These are phyloP conservation scores for Rhizophora apiculata DNA, from an alignment of 345 rosid species.

Conservation along the genomic window DNA sequence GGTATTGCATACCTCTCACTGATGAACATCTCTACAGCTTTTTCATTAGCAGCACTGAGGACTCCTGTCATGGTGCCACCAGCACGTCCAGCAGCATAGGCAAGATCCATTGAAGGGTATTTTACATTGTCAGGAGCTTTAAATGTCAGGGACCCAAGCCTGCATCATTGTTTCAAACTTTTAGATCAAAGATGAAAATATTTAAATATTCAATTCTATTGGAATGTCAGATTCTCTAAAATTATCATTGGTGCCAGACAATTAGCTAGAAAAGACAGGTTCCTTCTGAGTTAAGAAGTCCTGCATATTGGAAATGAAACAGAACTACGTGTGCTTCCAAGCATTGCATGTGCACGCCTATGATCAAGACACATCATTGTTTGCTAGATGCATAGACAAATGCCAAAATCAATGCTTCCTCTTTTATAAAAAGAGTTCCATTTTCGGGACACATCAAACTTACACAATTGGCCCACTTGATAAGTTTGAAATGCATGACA, in stretches of 20 bases:
- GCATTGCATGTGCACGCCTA: not conserved
- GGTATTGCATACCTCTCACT: constrained; percentile 58
- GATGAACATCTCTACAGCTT: constrained; percentile 81
- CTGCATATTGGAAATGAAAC: not conserved
- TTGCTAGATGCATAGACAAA: not conserved
- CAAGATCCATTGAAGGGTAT: constrained; percentile 94
- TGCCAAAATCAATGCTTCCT: not conserved
- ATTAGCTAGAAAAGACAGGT: not conserved
- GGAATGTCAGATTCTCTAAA: too few relatives aligned
- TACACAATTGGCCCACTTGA: too few relatives aligned
- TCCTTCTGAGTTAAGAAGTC: not conserved
- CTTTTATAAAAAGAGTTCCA: too few relatives aligned
- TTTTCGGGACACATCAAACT: too few relatives aligned
- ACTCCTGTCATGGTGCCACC: constrained; percentile 99
- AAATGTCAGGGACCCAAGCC: constrained; percentile 89
- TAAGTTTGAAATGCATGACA: too few relatives aligned
- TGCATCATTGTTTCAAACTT: constrained; percentile 29
- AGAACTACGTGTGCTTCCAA: not conserved
- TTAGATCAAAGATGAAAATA: not conserved
- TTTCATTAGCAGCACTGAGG: constrained; percentile 93
- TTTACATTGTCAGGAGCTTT: constrained; percentile 81
- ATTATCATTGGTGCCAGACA: not conserved
- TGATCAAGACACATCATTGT: not conserved
- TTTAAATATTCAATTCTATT: not conserved
- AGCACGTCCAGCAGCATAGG: constrained; percentile 93